A percentile compares a stretch with the other conserved stretches of the same genome.
phyloP scores from a whole-genome alignment of 768 basidiomycete genomes.

The Glaciozyma martinii region DNA sequence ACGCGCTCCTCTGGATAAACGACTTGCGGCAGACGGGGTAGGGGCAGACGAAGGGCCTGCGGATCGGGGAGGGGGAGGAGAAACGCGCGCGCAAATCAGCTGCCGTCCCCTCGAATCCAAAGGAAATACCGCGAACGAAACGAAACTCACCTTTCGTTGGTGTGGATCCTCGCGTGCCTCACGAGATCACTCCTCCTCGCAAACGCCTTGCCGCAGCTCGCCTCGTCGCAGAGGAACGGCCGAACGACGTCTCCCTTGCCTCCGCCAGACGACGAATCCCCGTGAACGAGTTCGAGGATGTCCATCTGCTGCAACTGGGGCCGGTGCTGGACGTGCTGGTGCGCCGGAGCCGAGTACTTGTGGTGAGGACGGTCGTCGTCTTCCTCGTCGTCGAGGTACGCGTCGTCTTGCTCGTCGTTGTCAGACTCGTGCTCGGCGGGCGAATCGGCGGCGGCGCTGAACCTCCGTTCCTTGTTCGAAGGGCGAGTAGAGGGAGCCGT shows the following conservation, averaged over 20 bases:
- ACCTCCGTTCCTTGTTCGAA: constrained; percentile 1
- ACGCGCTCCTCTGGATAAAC: constrained; percentile 61
- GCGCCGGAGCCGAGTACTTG: background rate
- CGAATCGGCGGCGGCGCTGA: background rate
- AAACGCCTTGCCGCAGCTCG: constrained; percentile 31
- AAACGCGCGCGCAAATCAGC: background rate
- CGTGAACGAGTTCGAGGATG: background rate
- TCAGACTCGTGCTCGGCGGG: background rate
- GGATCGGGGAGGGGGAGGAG: constrained; percentile 3
- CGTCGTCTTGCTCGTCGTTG: background rate
- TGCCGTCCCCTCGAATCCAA: background rate
- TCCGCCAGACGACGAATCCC: background rate
- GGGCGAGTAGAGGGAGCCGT: constrained; percentile 15
- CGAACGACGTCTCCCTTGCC: background rate
- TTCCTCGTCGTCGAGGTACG: background rate
- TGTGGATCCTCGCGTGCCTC: constrained; percentile 43
- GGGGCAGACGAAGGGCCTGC: constrained; percentile 39
- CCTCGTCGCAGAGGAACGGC: background rate
- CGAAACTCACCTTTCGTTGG: constrained; percentile 41
- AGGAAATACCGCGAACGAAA: background rate
- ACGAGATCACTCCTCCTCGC: constrained; percentile 41
- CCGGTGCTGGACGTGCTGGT: background rate
- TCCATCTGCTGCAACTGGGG: background rate
- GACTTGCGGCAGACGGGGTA: constrained; percentile 31
- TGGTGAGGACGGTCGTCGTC: background rate